Percentiles rank a stretch among this genome's conserved stretches.
These are phyloP conservation scores for Dioszegia crocea DNA, from an alignment of 768 basidiomycete genomes.

Conservation along the genomic window DNA sequence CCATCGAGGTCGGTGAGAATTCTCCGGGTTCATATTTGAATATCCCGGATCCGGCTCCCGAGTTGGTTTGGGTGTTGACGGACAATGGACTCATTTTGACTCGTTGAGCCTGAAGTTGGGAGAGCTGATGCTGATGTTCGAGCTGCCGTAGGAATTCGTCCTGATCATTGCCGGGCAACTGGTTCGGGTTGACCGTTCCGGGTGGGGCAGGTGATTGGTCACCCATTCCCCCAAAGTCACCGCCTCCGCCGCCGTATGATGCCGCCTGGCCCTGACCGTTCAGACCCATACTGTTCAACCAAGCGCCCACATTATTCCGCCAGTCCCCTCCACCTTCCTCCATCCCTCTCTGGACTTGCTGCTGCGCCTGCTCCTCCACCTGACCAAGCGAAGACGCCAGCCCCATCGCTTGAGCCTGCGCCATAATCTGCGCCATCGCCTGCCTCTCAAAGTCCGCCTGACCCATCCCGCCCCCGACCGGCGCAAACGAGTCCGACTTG, in stretches of 20 bases:
- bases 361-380: neutral
- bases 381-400: neutral
- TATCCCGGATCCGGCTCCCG: constrained; percentile 12
- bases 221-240: neutral
- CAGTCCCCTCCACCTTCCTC: constrained; percentile 14
- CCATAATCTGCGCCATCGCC: constrained; percentile 9
- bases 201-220: neutral
- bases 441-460: constrained; percentile 6
- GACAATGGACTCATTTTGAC: neutral
- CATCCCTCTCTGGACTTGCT: neutral
- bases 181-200: constrained; percentile 30
- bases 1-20: constrained; percentile 40
- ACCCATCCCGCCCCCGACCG: neutral
- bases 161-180: constrained; percentile 29
- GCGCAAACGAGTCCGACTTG: constrained; percentile 42
- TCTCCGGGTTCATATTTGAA: constrained; percentile 34
- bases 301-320: constrained; percentile 29
- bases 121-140: constrained; percentile 28
- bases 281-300: constrained; percentile 12
- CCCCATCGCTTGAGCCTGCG: constrained; percentile 8
- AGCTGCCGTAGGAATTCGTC: constrained; percentile 14
- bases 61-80: constrained; percentile 2
- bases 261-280: constrained; percentile 4
- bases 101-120: constrained; percentile 27
- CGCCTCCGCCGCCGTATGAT: no score